Evolutionary conservation across 148 eudicot genomes (phyloP).

Genomic region (Rhododendron ferrugineum): DNA sequence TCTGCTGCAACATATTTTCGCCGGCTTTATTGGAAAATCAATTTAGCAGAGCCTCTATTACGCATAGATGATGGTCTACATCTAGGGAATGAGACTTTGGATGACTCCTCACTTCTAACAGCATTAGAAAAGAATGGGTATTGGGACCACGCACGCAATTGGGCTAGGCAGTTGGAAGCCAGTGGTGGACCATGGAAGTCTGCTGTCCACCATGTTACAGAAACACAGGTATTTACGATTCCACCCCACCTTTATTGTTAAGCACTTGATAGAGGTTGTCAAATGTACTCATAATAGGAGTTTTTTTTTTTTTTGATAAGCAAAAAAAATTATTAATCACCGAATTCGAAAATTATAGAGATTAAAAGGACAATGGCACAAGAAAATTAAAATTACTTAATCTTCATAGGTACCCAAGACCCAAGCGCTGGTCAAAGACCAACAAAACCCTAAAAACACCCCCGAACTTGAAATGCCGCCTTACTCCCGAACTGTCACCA

Average conservation of each 20-base stretch:
- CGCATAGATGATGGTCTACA: constrained; percentile 66
- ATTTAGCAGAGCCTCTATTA: constrained; percentile 82
- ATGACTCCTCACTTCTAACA: constrained; percentile 78
- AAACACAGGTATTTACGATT: constrained; percentile 62
- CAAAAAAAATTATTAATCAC: too few relatives aligned
- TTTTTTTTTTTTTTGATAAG: not conserved
- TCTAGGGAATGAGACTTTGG: constrained; percentile 70
- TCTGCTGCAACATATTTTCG: constrained; percentile 57
- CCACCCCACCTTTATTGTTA: not conserved
- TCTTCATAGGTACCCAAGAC: too few relatives aligned
- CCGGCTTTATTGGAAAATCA: constrained; percentile 87
- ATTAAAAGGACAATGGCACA: too few relatives aligned
- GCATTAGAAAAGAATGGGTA: constrained; percentile 76
- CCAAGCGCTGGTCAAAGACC: too few relatives aligned
- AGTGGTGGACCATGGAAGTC: constrained; percentile 78
- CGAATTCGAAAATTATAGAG: too few relatives aligned
- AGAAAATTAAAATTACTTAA: too few relatives aligned
- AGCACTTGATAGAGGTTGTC: not conserved
- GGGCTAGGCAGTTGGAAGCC: constrained; percentile 88
- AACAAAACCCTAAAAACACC: too few relatives aligned
- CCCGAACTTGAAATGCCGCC: too few relatives aligned
- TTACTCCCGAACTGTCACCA: too few relatives aligned
- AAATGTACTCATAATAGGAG: not conserved
- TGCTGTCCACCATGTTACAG: constrained; percentile 82
- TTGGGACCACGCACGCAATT: constrained; percentile 93